A percentile compares a stretch with the other conserved stretches of the same genome.
Evolutionary conservation across 208 protist genomes (phyloP).

Genomic region (Trypanosoma scelopori): DNA sequence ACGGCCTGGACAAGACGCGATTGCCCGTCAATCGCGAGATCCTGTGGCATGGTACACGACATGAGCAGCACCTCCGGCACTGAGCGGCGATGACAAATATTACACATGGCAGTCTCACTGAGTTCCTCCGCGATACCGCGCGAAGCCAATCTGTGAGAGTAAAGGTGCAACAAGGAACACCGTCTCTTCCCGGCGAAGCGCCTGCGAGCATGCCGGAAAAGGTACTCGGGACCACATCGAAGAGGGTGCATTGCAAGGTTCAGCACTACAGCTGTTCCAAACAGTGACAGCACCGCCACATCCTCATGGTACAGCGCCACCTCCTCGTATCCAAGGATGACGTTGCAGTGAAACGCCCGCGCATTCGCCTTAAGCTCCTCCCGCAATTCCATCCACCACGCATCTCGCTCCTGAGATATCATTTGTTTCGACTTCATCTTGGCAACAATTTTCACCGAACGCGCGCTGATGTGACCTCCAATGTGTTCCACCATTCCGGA

Average conservation of each 20-base stretch:
- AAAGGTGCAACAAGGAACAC: constrained; percentile 76
- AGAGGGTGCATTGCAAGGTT: constrained; percentile 55
- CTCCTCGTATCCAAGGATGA: constrained; percentile 90
- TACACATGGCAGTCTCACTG: constrained; percentile 53
- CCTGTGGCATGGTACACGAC: constrained; percentile 76
- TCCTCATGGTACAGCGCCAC: constrained; percentile 83
- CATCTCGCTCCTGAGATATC: constrained; percentile 88
- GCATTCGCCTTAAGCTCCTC: constrained; percentile 90
- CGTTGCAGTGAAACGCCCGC: constrained; percentile 87
- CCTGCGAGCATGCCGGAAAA: constrained; percentile 53
- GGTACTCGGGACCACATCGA: constrained; percentile 62
- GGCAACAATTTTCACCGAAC: constrained; percentile 89
- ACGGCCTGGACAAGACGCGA: constrained; percentile 78
- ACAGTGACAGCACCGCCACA: constrained; percentile 83
- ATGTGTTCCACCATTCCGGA: constrained; percentile 77
- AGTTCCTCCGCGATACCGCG: constrained; percentile 32
- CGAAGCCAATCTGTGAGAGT: constrained; percentile 12
- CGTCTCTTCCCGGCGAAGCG: constrained; percentile 37
- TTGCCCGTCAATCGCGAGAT: constrained; percentile 53
- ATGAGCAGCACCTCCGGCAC: constrained; percentile 83
- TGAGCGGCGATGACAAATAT: constrained; percentile 58
- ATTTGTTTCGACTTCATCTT: constrained; percentile 80
- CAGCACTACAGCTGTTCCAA: constrained; percentile 89
- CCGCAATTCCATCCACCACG: constrained; percentile 93
- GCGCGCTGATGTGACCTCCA: constrained; percentile 84